Percentiles rank a stretch among this genome's conserved stretches.
phyloP scores from a whole-genome alignment of 2,329 filamentous ascomycete species.

The Sporothrix curviconia region DNA sequence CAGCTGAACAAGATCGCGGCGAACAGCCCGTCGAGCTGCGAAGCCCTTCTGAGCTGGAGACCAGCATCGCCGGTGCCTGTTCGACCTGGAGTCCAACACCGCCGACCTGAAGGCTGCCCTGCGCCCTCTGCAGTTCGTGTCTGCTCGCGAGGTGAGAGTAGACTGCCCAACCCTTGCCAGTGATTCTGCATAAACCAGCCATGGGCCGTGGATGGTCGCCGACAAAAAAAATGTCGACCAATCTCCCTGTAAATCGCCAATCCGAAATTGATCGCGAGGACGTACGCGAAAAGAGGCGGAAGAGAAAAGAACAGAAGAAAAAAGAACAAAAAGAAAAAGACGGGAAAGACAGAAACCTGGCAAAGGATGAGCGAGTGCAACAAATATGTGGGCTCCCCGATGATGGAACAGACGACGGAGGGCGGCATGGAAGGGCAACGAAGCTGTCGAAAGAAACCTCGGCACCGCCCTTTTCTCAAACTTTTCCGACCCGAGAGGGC shows the following conservation, averaged over 20 bases:
- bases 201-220: conserved; percentile 2
- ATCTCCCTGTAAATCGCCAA: background rate
- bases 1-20: conserved; percentile 94
- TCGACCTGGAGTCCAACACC: conserved; percentile 99
- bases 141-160: conserved; percentile 94
- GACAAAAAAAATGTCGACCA: too few relatives aligned
- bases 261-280: background rate
- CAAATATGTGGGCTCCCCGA: too few relatives aligned
- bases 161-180: conserved; percentile 16
- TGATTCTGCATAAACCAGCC: conserved; percentile 10
- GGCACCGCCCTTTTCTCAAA: too few relatives aligned
- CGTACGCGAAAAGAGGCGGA: background rate
- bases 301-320: too few relatives aligned
- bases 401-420: too few relatives aligned
- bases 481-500: too few relatives aligned
- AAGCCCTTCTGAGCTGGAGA: conserved; percentile 97
- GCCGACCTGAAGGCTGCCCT: conserved; percentile 94
- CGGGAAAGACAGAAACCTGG: too few relatives aligned
- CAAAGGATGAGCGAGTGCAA: too few relatives aligned
- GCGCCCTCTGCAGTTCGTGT: conserved; percentile 96
- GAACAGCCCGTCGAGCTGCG: conserved; percentile 92
- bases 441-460: too few relatives aligned
- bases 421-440: too few relatives aligned
- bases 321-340: too few relatives aligned
- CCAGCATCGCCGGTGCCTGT: conserved; percentile 93